These are phyloP conservation scores for Geoglossum cookeanum DNA, from an alignment of 2,329 filamentous ascomycete species.

Conservation along the genomic window DNA sequence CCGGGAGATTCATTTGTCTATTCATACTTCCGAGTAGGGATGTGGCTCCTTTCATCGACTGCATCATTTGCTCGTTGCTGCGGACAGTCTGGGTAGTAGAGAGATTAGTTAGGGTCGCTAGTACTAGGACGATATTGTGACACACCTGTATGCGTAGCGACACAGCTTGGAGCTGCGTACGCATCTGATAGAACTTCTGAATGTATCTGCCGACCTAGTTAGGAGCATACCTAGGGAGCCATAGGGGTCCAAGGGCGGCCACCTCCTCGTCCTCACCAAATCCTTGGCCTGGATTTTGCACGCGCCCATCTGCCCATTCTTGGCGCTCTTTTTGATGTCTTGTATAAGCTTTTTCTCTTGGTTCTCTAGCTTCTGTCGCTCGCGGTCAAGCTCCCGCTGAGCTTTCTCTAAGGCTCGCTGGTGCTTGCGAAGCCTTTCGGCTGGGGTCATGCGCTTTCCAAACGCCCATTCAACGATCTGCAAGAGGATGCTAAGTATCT, in stretches of 20 bases:
- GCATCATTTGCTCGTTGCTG: conserved; percentile 99
- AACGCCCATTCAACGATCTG: conserved; percentile 98
- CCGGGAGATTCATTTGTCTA: conserved; percentile 88
- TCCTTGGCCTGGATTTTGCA: conserved; percentile 98
- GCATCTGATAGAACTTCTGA: conserved; percentile 97
- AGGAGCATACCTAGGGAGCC: conserved; percentile 4
- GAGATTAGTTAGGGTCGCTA: not conserved
- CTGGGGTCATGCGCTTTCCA: conserved; percentile 96
- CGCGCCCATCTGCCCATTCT: conserved; percentile 96
- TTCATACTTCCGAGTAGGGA: conserved; percentile 93
- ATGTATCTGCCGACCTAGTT: conserved; percentile 46
- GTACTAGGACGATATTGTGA: not conserved
- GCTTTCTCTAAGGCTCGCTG: conserved; percentile 95
- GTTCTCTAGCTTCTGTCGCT: conserved; percentile 88
- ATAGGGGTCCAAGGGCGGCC: conserved; percentile 5
- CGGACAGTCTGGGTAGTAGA: conserved; percentile 54
- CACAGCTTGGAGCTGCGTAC: conserved; percentile 90
- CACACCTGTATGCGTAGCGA: conserved; percentile 78
- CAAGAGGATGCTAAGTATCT: conserved; percentile 6
- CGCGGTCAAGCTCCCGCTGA: conserved; percentile 86
- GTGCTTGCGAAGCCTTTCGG: conserved; percentile 79
- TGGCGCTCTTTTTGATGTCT: conserved; percentile 96
- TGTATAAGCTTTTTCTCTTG: conserved; percentile 93
- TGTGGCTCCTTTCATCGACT: conserved; percentile 96
- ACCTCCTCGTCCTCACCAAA: conserved; percentile 74